Base-by-base conservation (phyloP, 345 rosid genomes). In the Euphorbia peplus region DNA sequence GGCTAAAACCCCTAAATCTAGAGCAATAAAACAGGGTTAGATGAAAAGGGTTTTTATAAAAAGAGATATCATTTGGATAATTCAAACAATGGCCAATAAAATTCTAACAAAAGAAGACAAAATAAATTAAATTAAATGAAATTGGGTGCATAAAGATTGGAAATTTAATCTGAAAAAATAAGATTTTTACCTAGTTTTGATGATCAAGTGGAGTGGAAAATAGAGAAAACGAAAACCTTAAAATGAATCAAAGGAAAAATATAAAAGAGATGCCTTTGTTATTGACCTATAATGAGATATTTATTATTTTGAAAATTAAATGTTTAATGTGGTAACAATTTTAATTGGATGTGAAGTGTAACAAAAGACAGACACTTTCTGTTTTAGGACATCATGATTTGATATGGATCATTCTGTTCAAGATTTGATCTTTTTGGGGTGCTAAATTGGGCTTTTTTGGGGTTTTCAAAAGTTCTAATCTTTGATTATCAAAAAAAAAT, bases 31-130 rank as follows among this genome's bases (percentile, higher is more conserved):
- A n/a, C n/a, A n/a, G n/a, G n/a, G n/a, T n/a, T n/a, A 64, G 68
- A 24, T 44, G 12, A 51, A 19, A 44, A 8, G 55, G 58, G 48
- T 52, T 73, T 44, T 62, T 70, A 72, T 66, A 76, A n/a, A 22
- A 64, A 39, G 78, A 78, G 64, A 66, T 25, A 60, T 57, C n/a
- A n/a, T n/a, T n/a, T n/a, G 84, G 90, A 86, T 84, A 84, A 79
- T 41, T 48, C 78, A 63, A 72, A 74, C 52, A 70, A 79, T 67
- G 83, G 85, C 63, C 83, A 71, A 64, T 66, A 83, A 75, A 81
- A 69, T 55, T 70, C 58, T 28, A 22, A 55, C 50, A 52, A 48
- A 57, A 66, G 25, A 48, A 52, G 18, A 26, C 3, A 57, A 52
- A 16, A 46, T 18, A 16, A 72, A 70, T 62, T 53, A 64, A 74